Conservation (phyloP, 1,139 yeast species). For the Debaryomycetaceae sp. region DNA sequence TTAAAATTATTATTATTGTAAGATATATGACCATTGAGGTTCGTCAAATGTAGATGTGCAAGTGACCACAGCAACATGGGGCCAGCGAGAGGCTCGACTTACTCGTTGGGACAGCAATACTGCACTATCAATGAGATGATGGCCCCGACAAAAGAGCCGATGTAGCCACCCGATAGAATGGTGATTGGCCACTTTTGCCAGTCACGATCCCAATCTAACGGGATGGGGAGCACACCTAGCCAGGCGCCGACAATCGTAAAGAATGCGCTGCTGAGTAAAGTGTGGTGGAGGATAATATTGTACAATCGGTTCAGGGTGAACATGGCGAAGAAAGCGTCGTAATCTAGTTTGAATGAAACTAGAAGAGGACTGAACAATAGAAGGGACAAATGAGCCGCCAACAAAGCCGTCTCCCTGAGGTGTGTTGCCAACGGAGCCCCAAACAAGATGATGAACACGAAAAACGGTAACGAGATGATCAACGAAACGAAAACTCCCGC, state of each 20-base stretch:
- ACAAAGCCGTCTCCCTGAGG: slow-evolving; percentile 54
- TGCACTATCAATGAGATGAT: slow-evolving; percentile 12
- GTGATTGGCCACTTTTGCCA: slow-evolving; percentile 99
- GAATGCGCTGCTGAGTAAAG: slow-evolving; percentile 37
- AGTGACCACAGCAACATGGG: too few species aligned
- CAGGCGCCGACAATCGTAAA: slow-evolving; percentile 74
- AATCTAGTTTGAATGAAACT: slow-evolving; percentile 55
- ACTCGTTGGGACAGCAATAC: neutral
- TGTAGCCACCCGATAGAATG: slow-evolving; percentile 71
- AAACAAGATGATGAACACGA: slow-evolving; percentile 55
- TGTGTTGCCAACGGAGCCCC: slow-evolving; percentile 79
- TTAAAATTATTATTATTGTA: too few species aligned
- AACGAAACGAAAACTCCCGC: slow-evolving; percentile 40
- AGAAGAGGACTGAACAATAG: slow-evolving; percentile 64
- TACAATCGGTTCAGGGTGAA: slow-evolving; percentile 22
- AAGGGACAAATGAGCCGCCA: slow-evolving; percentile 64
- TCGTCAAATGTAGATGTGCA: too few species aligned
- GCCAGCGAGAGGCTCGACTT: too few species aligned
- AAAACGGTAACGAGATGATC: slow-evolving; percentile 50
- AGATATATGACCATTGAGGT: too few species aligned
- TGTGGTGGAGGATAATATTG: slow-evolving; percentile 27
- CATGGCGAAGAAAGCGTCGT: slow-evolving; percentile 23
- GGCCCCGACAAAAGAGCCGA: slow-evolving; percentile 64
- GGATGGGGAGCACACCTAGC: slow-evolving; percentile 92
- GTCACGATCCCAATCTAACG: slow-evolving; percentile 95